Evolutionary conservation across 2,329 filamentous ascomycete genomes (phyloP), one percentile per base, ranked within the genome.

Genomic region (Malbranchea zuffiana): DNA sequence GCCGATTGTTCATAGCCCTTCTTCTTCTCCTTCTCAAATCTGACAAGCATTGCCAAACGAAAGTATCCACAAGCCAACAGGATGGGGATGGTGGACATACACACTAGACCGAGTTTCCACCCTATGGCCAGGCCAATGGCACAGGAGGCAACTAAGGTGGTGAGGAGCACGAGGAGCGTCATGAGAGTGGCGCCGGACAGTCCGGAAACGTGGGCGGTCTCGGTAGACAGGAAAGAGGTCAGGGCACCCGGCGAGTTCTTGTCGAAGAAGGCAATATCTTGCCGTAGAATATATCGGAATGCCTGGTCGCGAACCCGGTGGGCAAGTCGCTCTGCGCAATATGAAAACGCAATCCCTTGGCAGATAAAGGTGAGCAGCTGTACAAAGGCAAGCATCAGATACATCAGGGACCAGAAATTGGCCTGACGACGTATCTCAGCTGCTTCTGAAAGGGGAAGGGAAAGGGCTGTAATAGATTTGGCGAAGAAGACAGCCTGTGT

Each of bases 261-360:
- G 58, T 96, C 90, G 49, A 94, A 96, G 59, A 87, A 96, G 19
- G 76, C 68, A 41, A 96, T 87, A 44, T 96, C 88, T 60, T 96
- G 88, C 45, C 87, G 82, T 31, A 96, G 74, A 65, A 96, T 85
- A 17, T 79, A 72, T 19, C 86, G 72, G 66, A 96, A 95, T 5
- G 86, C 81, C 41, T 69, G 69, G 57, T 88, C 77, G 49, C 90
- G 76, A 1, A 88, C 84, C 11, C 85, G 78, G 54, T 84, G 82
- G 37, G 95, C 73, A 13, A 96, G 72, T 25, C 77, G 72, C 63
- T 93, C 83, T 11, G 85, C 88, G 62, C 82, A 87, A 52, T 77
- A 78, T 15, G 85, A 87, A 49, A 96, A 87, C 2, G 78, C 67
- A 35, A 82, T 51, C 35, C 85, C 85, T 50, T 88, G 81, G 6